Evolutionary conservation across 2,329 filamentous ascomycete species (phyloP).

Genomic region (Cercospora sp.): DNA sequence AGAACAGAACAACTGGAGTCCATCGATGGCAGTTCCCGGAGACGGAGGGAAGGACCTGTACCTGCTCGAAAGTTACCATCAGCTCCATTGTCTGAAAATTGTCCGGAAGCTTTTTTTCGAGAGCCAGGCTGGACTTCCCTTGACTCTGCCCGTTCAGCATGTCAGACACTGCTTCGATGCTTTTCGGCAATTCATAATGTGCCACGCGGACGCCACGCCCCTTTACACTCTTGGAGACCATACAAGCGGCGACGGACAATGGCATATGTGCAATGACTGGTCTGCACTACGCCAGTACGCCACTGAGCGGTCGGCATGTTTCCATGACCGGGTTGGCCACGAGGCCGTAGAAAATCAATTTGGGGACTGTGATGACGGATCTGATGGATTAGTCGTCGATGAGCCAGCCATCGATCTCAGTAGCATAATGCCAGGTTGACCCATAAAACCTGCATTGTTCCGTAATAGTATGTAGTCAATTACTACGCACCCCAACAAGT

Average conservation of each 20-base stretch:
- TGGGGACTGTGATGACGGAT: slow-evolving; percentile 20
- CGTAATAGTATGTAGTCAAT: neutral
- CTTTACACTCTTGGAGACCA: slow-evolving; percentile 17
- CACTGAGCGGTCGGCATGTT: slow-evolving; percentile 22
- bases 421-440: neutral
- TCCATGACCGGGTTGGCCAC: slow-evolving; percentile 8
- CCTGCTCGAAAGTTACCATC: slow-evolving; percentile 23
- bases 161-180: slow-evolving; percentile 25
- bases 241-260: slow-evolving; percentile 21
- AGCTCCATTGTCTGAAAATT: slow-evolving; percentile 24
- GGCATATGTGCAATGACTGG: slow-evolving; percentile 24
- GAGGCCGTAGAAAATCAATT: slow-evolving; percentile 14
- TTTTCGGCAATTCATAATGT: slow-evolving; percentile 23
- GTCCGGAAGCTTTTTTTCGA: slow-evolving; percentile 17
- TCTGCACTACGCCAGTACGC: slow-evolving; percentile 23
- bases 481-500: neutral
- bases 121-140: neutral
- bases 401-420: slow-evolving; percentile 2
- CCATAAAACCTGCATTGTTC: neutral
- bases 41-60: slow-evolving; percentile 16
- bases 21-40: slow-evolving; percentile 18
- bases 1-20: slow-evolving; percentile 7
- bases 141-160: slow-evolving; percentile 21
- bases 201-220: slow-evolving; percentile 21
- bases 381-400: slow-evolving; percentile 17